These are phyloP conservation scores for Bromus sterilis DNA, from an alignment of 176 grass and related monocot species.

Conservation along the genomic window DNA sequence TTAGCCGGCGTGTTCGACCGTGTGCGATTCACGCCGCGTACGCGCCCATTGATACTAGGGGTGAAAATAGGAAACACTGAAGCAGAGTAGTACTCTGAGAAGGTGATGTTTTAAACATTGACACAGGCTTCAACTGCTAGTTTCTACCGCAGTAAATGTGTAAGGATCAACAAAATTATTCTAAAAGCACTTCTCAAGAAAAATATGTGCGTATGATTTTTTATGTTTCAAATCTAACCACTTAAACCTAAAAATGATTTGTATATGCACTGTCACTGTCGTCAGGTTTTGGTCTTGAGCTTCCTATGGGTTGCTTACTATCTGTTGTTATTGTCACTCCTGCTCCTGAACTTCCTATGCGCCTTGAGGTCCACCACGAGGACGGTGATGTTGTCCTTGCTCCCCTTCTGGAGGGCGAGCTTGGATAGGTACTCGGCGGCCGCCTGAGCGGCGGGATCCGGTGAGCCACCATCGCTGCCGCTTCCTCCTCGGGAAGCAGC, in stretches of 20 bases:
- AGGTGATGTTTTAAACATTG: background rate
- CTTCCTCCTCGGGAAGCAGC: constrained; percentile 21
- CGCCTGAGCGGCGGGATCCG: constrained; percentile 55
- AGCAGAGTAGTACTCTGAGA: background rate
- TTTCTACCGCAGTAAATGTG: background rate
- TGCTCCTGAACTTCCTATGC: constrained; percentile 74
- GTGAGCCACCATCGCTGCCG: background rate
- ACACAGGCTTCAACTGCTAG: background rate
- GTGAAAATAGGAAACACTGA: too few species aligned
- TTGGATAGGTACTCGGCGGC: constrained; percentile 63
- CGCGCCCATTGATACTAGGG: too few species aligned
- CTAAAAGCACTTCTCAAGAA: background rate
- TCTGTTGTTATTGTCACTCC: constrained; percentile 15
- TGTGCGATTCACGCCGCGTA: too few species aligned
- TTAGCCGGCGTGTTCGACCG: too few species aligned
- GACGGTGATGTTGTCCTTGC: constrained; percentile 79
- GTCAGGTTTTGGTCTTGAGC: background rate
- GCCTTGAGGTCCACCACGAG: constrained; percentile 75
- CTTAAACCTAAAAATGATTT: background rate
- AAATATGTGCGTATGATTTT: background rate
- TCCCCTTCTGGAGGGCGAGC: constrained; percentile 72
- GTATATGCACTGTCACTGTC: background rate
- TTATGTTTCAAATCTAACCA: background rate
- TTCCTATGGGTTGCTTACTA: constrained; percentile 10
- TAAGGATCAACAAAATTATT: background rate